Percentiles rank a stretch among this genome's conserved stretches.
Evolutionary conservation across 2,329 filamentous ascomycete species (phyloP).

Genomic region (Cryphonectria parasitica): DNA sequence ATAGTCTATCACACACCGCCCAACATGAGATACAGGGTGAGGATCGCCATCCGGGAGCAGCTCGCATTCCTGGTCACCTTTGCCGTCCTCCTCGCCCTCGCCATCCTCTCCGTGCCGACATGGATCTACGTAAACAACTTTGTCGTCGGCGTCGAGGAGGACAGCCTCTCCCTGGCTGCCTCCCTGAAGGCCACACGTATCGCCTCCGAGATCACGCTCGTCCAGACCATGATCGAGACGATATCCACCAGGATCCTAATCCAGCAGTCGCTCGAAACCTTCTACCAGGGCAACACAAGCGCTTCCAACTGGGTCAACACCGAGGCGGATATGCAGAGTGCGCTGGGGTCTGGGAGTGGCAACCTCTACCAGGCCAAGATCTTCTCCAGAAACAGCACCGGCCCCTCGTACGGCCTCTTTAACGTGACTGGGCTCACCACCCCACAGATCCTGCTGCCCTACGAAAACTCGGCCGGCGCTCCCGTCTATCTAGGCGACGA

Average conservation of each 20-base stretch:
- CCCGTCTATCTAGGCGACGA: constrained; percentile 64
- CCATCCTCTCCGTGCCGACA: constrained; percentile 79
- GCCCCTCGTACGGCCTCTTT: constrained; percentile 59
- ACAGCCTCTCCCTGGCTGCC: constrained; percentile 75
- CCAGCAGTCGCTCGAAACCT: constrained; percentile 55
- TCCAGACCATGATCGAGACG: constrained; percentile 74
- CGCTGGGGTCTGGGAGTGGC: constrained; percentile 63
- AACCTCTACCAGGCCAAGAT: constrained; percentile 71
- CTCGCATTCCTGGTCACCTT: constrained; percentile 78
- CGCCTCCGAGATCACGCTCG: constrained; percentile 75
- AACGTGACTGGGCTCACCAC: constrained; percentile 62
- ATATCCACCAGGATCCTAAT: constrained; percentile 70
- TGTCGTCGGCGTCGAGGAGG: constrained; percentile 56
- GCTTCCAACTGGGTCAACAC: constrained; percentile 64
- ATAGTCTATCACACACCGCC: constrained; percentile 35
- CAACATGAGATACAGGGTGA: constrained; percentile 58
- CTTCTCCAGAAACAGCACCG: constrained; percentile 70
- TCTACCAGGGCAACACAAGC: constrained; percentile 60
- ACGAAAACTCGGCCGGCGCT: constrained; percentile 59
- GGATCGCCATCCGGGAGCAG: constrained; percentile 87
- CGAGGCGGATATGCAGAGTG: constrained; percentile 68
- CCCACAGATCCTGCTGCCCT: constrained; percentile 64
- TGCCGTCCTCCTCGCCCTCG: constrained; percentile 73
- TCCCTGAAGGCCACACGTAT: constrained; percentile 86
- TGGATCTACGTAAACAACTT: constrained; percentile 63